Evolutionary conservation across 768 basidiomycete species (phyloP), one percentile per base, ranked within the genome.

Genomic region (Calocybe gangraenosa): DNA sequence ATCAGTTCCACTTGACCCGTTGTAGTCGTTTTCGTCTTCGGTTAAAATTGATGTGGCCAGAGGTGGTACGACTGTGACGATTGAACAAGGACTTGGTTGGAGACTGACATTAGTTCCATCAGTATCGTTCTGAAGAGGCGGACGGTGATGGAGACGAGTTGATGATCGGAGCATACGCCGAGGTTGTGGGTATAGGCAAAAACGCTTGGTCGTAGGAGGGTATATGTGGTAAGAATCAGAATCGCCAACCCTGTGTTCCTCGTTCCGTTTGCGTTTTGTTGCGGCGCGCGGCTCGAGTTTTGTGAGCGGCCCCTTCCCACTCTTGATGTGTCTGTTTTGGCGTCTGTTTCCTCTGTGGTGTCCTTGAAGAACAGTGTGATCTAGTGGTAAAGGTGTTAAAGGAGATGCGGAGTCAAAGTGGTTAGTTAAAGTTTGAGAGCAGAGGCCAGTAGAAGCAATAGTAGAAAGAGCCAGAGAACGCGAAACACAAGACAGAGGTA

Each of bases 311-410:
- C n/a, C n/a, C n/a, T n/a, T n/a, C n/a, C n/a, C n/a, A n/a, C n/a
- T n/a, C n/a, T n/a, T n/a, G 14, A 31, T 31, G 8, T 31, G 30
- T 8, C 14, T 8, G 30, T 31, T 14, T 31, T 8, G 30, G 30
- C 30, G 30, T 35, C 25, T 28, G 25, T 35, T 35, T 5, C 34
- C 7, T 5, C 14, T 35, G 14, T 6, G 14, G 34, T 35, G 13
- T 18, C n/a, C n/a, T 35, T 35, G 7, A 18, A 35, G 7, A n/a
- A 18, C n/a, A 14, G 13, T 23, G 9, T 25, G 31, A 13, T 15
- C 9, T 1, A 37, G 42, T 2, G 48, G 46, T 36, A 53, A 33
- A n/a, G 52, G 52, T 2, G 52, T 53, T 38, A 53, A 44, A 39
- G 52, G 52, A 23, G 52, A 51, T 6, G 35, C 7, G 9, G 23